A percentile compares a stretch with the other conserved stretches of the same genome.
Conservation (phyloP, 2,329 filamentous ascomycete genomes). For the Sarocladiaceae sp. region DNA sequence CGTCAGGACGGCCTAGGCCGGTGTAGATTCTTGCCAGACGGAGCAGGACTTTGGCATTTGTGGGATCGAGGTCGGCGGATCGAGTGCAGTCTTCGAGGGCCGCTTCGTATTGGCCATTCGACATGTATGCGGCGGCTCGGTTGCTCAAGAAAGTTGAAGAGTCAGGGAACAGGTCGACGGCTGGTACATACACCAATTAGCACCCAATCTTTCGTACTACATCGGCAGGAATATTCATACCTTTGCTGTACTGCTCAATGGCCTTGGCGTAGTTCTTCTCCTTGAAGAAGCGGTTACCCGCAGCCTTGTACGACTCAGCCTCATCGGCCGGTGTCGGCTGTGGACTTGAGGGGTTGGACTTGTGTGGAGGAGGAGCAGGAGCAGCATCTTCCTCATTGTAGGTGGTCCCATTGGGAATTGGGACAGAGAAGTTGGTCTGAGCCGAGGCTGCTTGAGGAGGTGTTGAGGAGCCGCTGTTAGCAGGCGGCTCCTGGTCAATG, state of each 20-base stretch:
- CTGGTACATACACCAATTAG: no score
- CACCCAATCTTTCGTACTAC: no score
- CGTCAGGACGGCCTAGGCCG: slow-evolving; percentile 75
- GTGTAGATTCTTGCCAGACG: slow-evolving; percentile 88
- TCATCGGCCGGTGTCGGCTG: slow-evolving; percentile 56
- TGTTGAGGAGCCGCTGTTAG: slow-evolving; percentile 45
- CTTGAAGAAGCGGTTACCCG: slow-evolving; percentile 96
- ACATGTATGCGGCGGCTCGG: slow-evolving; percentile 90
- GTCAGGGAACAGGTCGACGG: slow-evolving; percentile 78
- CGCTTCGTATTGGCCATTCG: slow-evolving; percentile 68
- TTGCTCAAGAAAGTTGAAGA: slow-evolving; percentile 91
- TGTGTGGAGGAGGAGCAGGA: slow-evolving; percentile 67
- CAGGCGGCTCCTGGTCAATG: slow-evolving; percentile 56
- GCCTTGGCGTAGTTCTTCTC: slow-evolving; percentile 82
- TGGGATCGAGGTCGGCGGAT: slow-evolving; percentile 75
- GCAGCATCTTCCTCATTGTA: slow-evolving; percentile 29
- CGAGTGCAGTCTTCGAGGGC: slow-evolving; percentile 82
- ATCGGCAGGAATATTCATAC: slow-evolving; percentile 46
- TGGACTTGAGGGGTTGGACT: slow-evolving; percentile 55
- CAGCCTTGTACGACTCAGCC: slow-evolving; percentile 84
- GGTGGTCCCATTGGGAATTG: slow-evolving; percentile 42
- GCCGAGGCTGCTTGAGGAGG: slow-evolving; percentile 30
- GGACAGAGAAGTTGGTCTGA: slow-evolving; percentile 43
- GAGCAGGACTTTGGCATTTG: slow-evolving; percentile 82
- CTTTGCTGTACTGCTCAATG: slow-evolving; percentile 91